Base-by-base conservation (phyloP, 148 eudicot species). In the Persicaria maculosa region DNA sequence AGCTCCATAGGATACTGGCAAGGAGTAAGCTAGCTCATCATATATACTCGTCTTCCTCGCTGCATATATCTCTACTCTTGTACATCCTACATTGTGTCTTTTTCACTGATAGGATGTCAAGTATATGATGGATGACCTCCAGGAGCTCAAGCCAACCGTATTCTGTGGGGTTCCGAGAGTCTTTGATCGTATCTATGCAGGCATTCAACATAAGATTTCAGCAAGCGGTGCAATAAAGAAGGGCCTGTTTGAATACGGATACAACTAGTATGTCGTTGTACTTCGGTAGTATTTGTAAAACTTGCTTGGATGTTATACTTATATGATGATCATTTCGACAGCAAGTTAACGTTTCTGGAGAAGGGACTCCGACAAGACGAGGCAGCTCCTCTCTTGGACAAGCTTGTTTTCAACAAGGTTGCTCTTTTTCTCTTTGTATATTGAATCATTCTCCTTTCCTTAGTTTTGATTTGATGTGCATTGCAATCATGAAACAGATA, bases 141-240 rank as follows among this genome's bases (percentile, higher is more conserved):
- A 83, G 62, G 90, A 80, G 69, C 75, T 96, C 65, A 96, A 90
- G 77, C 97, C 99, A 44, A 96, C 99, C 46, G 72, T 90, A 67
- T 92, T 92, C 75, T 90, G 87, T 80, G 99, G 97, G 47, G 97
- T 95, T 82, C 99, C 97, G 10, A 85, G 99, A 79, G 88, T 95
- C 79, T 95, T 80, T 79, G 99, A 96, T 74, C 88, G 99, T 47
- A 85, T 96, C 74, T 90, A 85, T 80, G 76, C 90, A 47, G 99
- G 99, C 78, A 88, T 89, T 50, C 77, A 86, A 80, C 91, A 81
- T 48, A 95, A 90, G 77, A 83, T 95, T 62, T 75, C 84, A 71
- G 48, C 85, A 7, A 88, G 97, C 36, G 94, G 99, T 64, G n/a
- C 84, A 52, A 58, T 95, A 59, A 86, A 71, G 83, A 92, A 95